These are phyloP conservation scores for Colletotrichum sp. DNA, from an alignment of 2,329 filamentous ascomycete genomes.

Conservation along the genomic window DNA sequence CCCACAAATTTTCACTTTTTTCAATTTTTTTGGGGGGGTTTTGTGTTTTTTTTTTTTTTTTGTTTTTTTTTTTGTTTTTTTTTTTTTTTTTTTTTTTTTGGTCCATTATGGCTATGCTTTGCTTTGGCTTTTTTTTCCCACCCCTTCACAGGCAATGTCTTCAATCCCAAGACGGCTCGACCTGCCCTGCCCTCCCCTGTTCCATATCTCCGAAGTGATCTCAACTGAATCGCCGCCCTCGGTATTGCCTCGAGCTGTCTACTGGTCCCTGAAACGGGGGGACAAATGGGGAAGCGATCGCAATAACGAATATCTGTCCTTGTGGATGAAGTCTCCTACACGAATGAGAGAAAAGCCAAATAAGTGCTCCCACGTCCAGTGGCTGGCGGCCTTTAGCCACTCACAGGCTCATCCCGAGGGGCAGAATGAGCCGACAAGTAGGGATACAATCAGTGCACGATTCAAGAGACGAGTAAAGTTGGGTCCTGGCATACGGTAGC, in stretches of 20 bases:
- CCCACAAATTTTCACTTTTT: too few relatives aligned
- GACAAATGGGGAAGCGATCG: not conserved
- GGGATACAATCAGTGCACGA: slow-evolving; percentile 17
- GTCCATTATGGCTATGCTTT: not conserved
- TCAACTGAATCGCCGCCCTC: not conserved
- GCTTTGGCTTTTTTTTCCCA: not conserved
- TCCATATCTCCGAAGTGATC: not conserved
- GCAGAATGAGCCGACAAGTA: slow-evolving; percentile 4
- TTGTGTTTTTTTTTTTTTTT: too few relatives aligned
- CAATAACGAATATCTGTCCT: not conserved
- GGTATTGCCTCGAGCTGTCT: not conserved
- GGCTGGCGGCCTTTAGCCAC: not conserved
- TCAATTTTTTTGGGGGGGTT: too few relatives aligned
- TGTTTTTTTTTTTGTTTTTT: not conserved
- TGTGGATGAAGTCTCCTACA: not conserved
- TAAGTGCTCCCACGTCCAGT: slow-evolving; percentile 1
- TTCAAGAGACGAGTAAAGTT: slow-evolving; percentile 14
- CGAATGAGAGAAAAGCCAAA: not conserved
- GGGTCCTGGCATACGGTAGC: not conserved
- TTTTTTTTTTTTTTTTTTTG: not conserved
- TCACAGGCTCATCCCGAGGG: not conserved
- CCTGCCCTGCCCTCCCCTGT: not conserved
- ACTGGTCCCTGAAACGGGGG: not conserved
- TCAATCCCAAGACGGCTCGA: not conserved
- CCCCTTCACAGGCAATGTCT: not conserved